Evolutionary conservation across 805 yeast species (phyloP), one percentile per base, ranked within the genome.

Genomic region (Starmerella lactis-condensi): DNA sequence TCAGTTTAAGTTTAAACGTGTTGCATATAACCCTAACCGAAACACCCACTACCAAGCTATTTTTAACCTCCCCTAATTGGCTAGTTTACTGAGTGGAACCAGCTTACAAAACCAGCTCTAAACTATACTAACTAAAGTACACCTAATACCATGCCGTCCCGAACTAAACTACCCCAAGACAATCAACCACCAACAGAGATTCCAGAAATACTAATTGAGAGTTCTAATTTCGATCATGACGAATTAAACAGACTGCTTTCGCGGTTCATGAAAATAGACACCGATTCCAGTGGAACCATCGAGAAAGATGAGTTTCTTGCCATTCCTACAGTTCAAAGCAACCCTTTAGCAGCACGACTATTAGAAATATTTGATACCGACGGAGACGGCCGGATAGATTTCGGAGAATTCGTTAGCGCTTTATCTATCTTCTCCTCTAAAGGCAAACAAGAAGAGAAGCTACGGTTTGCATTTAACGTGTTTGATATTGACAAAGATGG

Each of bases 401-500:
- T 89, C 55, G 83, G 81, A 50, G 99, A 89, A 55, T 89, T 89
- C 53, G 76, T 91, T 29, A 61, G 74, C 4, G 91, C 85, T 2
- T 60, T 81, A 28, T 75, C 92, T 3, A 82, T 83, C 3, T 89
- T 89, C 48, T 76, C 93, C 31, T 75, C 83, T 4, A 73, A 77
- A 46, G 78, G 92, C 1, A 66, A 72, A 16, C 69, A 70, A 29
- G 74, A 71, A 33, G 95, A 81, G 42, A 85, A 82, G 53, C 62
- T 85, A 36, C 62, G 62, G 48, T 89, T 91, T 59, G 89, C 94
- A 8, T 89, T 89, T 57, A 77, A 73, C 47, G 81, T 89, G 13
- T 89, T 89, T 50, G 99, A 89, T 50, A 81, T 89, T 40, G 99
- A 89, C 54, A 65, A 81, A 34, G 99, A 89, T 51, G 98, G 98